phyloP scores from a whole-genome alignment of 495 filamentous ascomycete genomes.

The Neurospora tetrasperma region DNA sequence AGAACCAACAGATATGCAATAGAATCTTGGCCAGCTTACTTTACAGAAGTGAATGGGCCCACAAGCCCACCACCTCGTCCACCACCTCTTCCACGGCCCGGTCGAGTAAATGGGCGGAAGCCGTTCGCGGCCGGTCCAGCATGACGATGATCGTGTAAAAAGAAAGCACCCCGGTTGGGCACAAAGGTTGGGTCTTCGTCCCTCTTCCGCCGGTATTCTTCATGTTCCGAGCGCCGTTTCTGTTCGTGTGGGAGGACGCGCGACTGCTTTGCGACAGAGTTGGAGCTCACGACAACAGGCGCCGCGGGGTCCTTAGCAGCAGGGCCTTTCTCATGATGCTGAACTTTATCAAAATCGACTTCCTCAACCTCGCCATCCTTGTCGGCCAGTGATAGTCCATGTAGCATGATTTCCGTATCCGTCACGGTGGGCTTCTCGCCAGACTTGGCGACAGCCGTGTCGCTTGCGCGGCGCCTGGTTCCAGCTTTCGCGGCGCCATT shows the following conservation, averaged over 20 bases:
- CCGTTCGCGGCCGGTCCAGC: conserved; percentile 64
- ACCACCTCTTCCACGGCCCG: conserved; percentile 24
- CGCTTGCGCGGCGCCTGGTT: conserved; percentile 28
- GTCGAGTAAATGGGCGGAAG: conserved; percentile 58
- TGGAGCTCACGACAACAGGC: conserved; percentile 38
- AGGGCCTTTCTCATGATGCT: conserved; percentile 6
- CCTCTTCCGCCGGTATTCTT: conserved; percentile 77
- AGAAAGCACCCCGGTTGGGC: conserved; percentile 89
- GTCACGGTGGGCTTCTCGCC: conserved; percentile 28
- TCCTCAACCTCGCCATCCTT: conserved; percentile 42
- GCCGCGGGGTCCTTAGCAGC: conserved; percentile 23
- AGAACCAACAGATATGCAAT: neutral
- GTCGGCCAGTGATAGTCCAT: conserved; percentile 61
- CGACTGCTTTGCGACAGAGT: conserved; percentile 19
- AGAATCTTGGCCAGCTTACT: conserved; percentile 34
- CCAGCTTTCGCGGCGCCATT: conserved; percentile 32
- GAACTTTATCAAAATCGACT: conserved; percentile 57
- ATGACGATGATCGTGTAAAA: conserved; percentile 89
- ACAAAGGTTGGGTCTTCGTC: conserved; percentile 91
- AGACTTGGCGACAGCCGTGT: conserved; percentile 11
- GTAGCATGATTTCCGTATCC: conserved; percentile 86
- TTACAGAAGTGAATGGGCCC: conserved; percentile 47
- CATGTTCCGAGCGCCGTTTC: conserved; percentile 67
- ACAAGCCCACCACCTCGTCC: conserved; percentile 42
- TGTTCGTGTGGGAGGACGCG: conserved; percentile 51